Evolutionary conservation across 805 yeast species (phyloP).

Genomic region (Saturnispora besseyi): DNA sequence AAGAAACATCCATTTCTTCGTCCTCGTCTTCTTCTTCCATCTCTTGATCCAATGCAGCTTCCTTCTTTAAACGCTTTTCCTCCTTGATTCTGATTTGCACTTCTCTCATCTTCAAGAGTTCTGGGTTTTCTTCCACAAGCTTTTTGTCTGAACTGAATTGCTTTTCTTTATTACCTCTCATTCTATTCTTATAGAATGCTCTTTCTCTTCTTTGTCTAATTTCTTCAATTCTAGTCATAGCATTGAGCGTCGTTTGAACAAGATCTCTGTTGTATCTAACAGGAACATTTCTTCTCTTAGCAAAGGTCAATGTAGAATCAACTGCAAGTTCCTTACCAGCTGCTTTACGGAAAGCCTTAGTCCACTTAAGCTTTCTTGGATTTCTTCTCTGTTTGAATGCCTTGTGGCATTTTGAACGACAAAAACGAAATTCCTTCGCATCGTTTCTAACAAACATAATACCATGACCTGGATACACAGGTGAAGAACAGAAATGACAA

Average conservation of each 20-base stretch:
- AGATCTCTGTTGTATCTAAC: conserved; percentile 96
- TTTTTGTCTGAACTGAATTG: conserved; percentile 79
- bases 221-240: conserved; percentile 93
- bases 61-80: conserved; percentile 55
- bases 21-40: conserved; percentile 39
- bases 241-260: conserved; percentile 87
- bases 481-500: conserved; percentile 97
- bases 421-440: conserved; percentile 94
- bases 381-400: conserved; percentile 96
- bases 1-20: conserved; percentile 36
- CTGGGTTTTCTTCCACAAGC: conserved; percentile 83
- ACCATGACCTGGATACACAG: conserved; percentile 91
- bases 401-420: conserved; percentile 96
- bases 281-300: conserved; percentile 96
- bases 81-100: conserved; percentile 76
- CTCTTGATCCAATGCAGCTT: conserved; percentile 30
- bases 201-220: conserved; percentile 94
- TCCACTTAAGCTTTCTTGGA: conserved; percentile 97
- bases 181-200: conserved; percentile 98
- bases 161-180: conserved; percentile 92
- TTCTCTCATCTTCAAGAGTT: conserved; percentile 82
- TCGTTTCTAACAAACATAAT: conserved; percentile 97
- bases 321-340: conserved; percentile 98
- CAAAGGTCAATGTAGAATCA: conserved; percentile 91
- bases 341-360: conserved; percentile 97